A percentile compares a stretch with the other conserved stretches of the same genome.
phyloP scores from a whole-genome alignment of 176 grass and related monocot genomes.

The Bonia amplexicaulis region DNA sequence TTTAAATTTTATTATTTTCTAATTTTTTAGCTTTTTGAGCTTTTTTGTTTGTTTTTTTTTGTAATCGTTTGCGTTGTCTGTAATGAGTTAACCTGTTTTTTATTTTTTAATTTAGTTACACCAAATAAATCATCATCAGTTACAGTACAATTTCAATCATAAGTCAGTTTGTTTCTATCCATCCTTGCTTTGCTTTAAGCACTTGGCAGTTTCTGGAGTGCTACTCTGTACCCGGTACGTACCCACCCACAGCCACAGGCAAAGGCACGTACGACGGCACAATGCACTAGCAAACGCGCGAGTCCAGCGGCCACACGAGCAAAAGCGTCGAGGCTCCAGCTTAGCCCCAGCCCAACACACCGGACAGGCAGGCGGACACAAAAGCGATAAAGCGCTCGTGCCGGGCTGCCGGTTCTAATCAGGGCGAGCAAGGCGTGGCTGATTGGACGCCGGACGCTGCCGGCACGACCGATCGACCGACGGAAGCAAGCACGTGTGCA shows the following conservation, averaged over 20 bases:
- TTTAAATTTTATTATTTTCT: too few species aligned
- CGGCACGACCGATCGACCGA: background rate
- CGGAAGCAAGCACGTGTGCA: background rate
- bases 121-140: too few species aligned
- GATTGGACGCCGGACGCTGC: background rate
- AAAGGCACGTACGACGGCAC: background rate
- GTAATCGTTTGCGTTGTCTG: too few species aligned
- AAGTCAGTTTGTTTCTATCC: too few species aligned
- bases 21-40: too few species aligned
- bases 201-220: background rate
- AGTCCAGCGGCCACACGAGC: background rate
- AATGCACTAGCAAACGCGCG: background rate
- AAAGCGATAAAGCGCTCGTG: conserved; percentile 19
- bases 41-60: too few species aligned
- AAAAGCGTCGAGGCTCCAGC: conserved; percentile 8
- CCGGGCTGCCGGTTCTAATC: conserved; percentile 17
- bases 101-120: too few species aligned
- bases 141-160: too few species aligned
- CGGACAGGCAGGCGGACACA: conserved; percentile 21
- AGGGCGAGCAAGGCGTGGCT: background rate
- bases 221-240: background rate
- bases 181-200: background rate
- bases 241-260: background rate
- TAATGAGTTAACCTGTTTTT: too few species aligned
- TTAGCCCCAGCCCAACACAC: background rate